Base-by-base conservation (phyloP, 2,329 filamentous ascomycete genomes). In the Monilinia polystroma region DNA sequence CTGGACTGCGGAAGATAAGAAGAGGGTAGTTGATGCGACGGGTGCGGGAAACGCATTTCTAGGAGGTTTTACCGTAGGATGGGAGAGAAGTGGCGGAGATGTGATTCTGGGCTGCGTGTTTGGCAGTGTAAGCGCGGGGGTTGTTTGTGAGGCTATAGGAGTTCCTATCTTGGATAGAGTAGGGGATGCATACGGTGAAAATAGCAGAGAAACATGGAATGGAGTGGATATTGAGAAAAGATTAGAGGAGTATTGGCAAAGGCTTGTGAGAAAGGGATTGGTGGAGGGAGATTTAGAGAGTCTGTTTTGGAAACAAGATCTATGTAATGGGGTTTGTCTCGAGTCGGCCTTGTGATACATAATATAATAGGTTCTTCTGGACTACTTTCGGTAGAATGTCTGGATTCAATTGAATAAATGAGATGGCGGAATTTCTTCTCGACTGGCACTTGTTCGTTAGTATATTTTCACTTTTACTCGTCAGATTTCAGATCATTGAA, bases 31-130 rank as follows among this genome's bases (percentile, higher is more conserved):
- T 4, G 58, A 68, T 58, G 35, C 45, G 14, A 63, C 52, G 5
- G 52, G 57, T 29, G 41, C 66, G 4, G 66, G 45, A 4, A 53
- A 59, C 63, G 63, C 45, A 12, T 58, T 66, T n/a, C 11, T 55
- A 7, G 52, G 63, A 8, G 56, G 51, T 1, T 68, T 62, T 35
- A 4, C 32, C 5, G 38, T 52, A 7, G 43, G 63, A 11, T 32
- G 45, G 49, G 10, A 52, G 16, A 20, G 23, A 3, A 49, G 18
- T 11, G 16, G 11, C 38, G 23, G 26, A 7, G 14, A 60, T 38
- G 32, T 60, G 20, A 20, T 65, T 20, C 12, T 54, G 4, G 58
- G n/a, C 8, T 67, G 62, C 20, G 63, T 51, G 5, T 23, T 11
- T 49, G 51, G 26, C 29, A 32, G 26, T 4, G n/a, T 52, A 1